Base-by-base conservation (phyloP, 306 rosid genomes). In the Castanopsis chinensis region DNA sequence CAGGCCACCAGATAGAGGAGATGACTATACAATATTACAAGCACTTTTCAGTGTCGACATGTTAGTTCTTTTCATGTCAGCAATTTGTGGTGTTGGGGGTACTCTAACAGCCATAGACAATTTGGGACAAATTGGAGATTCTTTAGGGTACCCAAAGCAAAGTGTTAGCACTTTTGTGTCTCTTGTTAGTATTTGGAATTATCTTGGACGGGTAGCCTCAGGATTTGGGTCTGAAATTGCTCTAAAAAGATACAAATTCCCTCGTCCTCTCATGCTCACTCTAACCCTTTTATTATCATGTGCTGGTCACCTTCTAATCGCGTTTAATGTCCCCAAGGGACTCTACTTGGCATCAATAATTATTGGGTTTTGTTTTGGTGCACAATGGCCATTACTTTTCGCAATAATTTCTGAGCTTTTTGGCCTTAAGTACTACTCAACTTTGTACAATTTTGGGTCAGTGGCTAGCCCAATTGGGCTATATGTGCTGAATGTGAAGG, bases 181-280 rank as follows among this genome's bases (percentile, higher is more conserved):
- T 0, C 74, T 88, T 0, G 90, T 88, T 2, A 88, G 92, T 76
- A 88, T 88, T 32, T 88, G 92, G 92, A 88, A 88, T 63, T 88
- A 88, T 43, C 85, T 88, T 27, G 92, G 92, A 43, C 69, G 92
- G 6, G 92, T 88, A 0, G 73, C 73, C 5, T 73, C 92, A 0
- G 92, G 92, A 30, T 88, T 88, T 74, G 79, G 8, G 20, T 88
- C 92, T 0, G 92, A 88, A 69, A 68, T 70, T 20, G 73, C 86
- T 30, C 78, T 88, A 9, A 21, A 54, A 20, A 73, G 58, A n/a
- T 88, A 76, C 85, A 84, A 77, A 27, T 74, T 86, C 78, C 92
- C 92, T 17, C 86, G 92, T 18, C 83, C 92, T 20, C 80, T 88
- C 4, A 77, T 88, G 52, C 80, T 88, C 10, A 88, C 92, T 7